Percentiles rank a stretch among this genome's conserved stretches.
phyloP scores from a whole-genome alignment of 768 basidiomycete species.

The Suillus variegatus region DNA sequence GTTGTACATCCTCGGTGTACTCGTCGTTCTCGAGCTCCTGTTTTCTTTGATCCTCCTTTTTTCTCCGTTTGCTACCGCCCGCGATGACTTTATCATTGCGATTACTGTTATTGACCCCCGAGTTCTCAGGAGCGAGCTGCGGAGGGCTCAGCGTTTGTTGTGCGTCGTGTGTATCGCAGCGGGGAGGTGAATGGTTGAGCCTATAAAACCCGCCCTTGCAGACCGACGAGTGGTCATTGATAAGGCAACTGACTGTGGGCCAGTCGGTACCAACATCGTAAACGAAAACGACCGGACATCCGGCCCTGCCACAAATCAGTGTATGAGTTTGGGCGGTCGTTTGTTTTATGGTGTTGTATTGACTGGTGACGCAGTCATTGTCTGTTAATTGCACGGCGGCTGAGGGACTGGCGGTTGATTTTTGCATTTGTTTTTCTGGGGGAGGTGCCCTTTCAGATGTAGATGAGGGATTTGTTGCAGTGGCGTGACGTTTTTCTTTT shows the following conservation, averaged over 20 bases:
- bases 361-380: slow-evolving; percentile 10
- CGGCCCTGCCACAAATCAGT: slow-evolving; percentile 19
- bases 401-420: not conserved
- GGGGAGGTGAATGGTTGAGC: not conserved
- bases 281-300: slow-evolving; percentile 23
- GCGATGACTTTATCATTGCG: not conserved
- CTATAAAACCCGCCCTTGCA: slow-evolving; percentile 8
- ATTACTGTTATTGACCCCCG: not conserved
- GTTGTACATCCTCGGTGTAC: slow-evolving; percentile 23
- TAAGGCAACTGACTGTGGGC: slow-evolving; percentile 27
- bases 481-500: not conserved
- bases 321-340: not conserved
- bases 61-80: slow-evolving; percentile 29
- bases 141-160: not conserved
- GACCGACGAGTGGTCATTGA: slow-evolving; percentile 23
- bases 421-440: not conserved
- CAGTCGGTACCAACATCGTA: slow-evolving; percentile 26
- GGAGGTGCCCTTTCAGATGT: not conserved
- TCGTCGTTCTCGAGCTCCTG: slow-evolving; percentile 31
- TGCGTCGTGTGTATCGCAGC: too few relatives aligned
- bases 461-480: not conserved
- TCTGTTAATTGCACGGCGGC: slow-evolving; percentile 1
- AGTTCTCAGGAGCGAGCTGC: not conserved
- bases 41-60: slow-evolving; percentile 29
- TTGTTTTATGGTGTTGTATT: not conserved